Evolutionary conservation across 2,329 filamentous ascomycete species (phyloP), one percentile per base, ranked within the genome.

Genomic region (Monosporascus cannonballus): DNA sequence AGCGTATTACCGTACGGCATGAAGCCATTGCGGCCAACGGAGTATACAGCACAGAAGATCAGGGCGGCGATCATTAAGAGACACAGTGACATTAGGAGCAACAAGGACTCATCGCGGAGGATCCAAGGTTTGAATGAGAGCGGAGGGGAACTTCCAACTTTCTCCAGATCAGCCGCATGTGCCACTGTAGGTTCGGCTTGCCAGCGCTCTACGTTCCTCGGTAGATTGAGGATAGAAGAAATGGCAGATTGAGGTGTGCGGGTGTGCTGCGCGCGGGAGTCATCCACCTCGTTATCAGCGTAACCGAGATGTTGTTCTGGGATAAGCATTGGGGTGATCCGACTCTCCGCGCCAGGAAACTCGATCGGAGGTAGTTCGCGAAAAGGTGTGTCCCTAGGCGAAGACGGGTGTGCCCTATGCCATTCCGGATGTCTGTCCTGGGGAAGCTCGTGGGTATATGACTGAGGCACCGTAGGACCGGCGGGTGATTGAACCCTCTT

Each of bases 101-200:
- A 69, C 59, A 96, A 78, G 15, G 84, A 85, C 47, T 79, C 69
- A 1, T 85, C 79, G 47, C 88, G 84, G 56, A 97, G 72, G 7
- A 89, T 83, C 59, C 76, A 73, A 6, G 92, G 92, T 46, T 87
- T 77, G 69, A 86, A 93, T 48, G 80, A 82, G 27, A 96, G 77
- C 27, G 76, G 71, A 75, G 78, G 59, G 73, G 70, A 46, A 62
- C 69, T 47, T 57, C 65, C 30, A 67, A 69, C 48, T 65, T 67
- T 49, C 52, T 74, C 71, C 37, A 73, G 56, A 38, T 62, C 59
- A 25, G 67, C 59, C n/a, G 60, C 56, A 22, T 67, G 65, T 38
- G 61, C 15, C 24, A 22, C 22, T 22, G 7, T 46, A 27, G 42
- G 55, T 44, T 58, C 58, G 27, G 64, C 51, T 48, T 63, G 60